Evolutionary conservation across 164 flowering plant species (phyloP).

Genomic region (Magnolia sinica): DNA sequence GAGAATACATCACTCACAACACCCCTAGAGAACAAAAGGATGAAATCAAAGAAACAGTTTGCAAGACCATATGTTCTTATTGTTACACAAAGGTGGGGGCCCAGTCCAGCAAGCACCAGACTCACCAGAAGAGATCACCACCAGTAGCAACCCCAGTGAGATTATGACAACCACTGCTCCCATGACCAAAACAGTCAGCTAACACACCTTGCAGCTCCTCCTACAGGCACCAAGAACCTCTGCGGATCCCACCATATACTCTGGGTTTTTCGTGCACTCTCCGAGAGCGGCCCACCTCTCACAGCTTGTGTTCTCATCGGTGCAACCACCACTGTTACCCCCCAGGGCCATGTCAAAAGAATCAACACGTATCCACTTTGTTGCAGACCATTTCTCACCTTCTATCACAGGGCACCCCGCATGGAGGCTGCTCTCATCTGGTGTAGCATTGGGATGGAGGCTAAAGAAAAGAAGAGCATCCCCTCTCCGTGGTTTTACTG

Average conservation of each 20-base stretch:
- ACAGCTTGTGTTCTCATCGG: conserved; percentile 62
- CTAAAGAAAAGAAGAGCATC: conserved; percentile 96
- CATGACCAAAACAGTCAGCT: conserved; percentile 58
- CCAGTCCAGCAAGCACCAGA: background rate
- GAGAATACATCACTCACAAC: background rate
- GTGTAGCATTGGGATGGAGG: conserved; percentile 63
- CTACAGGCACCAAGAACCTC: conserved; percentile 77
- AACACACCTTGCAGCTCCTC: conserved; percentile 83
- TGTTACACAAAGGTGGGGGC: background rate
- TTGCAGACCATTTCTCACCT: conserved; percentile 99
- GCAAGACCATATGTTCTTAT: background rate
- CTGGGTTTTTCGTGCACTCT: conserved; percentile 83
- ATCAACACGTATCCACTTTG: conserved; percentile 97
- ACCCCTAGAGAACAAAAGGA: background rate
- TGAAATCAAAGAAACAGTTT: background rate
- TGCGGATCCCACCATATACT: conserved; percentile 85
- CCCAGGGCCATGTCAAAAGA: conserved; percentile 58
- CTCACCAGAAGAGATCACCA: background rate
- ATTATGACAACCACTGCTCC: background rate
- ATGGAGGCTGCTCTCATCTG: conserved; percentile 78
- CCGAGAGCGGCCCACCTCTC: conserved; percentile 87
- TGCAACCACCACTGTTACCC: conserved; percentile 36
- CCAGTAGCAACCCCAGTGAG: background rate
- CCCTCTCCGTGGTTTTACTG: conserved; percentile 87
- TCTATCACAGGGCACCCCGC: conserved; percentile 90